Percentiles rank a stretch among this genome's conserved stretches.
Evolutionary conservation across 2,329 filamentous ascomycete species (phyloP).

Genomic region (Alternaria infectoria): DNA sequence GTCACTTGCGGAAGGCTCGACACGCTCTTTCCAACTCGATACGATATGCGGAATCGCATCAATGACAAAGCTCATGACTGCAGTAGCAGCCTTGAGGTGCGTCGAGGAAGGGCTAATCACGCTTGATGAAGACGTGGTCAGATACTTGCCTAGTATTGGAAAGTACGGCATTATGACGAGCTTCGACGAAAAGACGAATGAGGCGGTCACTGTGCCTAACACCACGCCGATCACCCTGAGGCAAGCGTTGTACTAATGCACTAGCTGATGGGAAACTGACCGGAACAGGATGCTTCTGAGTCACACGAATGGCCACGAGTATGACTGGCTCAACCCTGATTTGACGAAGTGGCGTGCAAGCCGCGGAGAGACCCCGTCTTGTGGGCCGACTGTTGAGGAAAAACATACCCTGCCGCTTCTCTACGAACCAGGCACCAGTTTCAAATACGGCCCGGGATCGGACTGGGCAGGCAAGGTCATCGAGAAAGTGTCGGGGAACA

Average conservation of each 20-base stretch:
- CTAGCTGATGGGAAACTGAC: not conserved
- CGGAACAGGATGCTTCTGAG: slow-evolving; percentile 48
- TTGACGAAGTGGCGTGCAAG: slow-evolving; percentile 45
- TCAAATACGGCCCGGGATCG: slow-evolving; percentile 59
- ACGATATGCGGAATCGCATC: slow-evolving; percentile 56
- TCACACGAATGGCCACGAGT: slow-evolving; percentile 55
- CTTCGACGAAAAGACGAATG: slow-evolving; percentile 19
- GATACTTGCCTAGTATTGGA: slow-evolving; percentile 35
- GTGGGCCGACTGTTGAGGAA: slow-evolving; percentile 58
- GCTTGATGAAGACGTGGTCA: slow-evolving; percentile 25
- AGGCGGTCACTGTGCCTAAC: slow-evolving; percentile 36
- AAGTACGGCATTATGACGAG: slow-evolving; percentile 40
- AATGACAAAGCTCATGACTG: slow-evolving; percentile 40
- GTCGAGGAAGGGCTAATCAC: slow-evolving; percentile 31
- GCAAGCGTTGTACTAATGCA: not conserved
- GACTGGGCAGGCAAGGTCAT: slow-evolving; percentile 56
- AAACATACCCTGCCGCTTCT: slow-evolving; percentile 59
- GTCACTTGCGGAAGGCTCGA: slow-evolving; percentile 4
- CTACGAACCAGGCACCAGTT: slow-evolving; percentile 66
- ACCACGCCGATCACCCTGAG: slow-evolving; percentile 52
- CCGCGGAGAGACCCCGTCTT: slow-evolving; percentile 35
- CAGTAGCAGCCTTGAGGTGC: slow-evolving; percentile 25
- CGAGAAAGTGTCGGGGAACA: slow-evolving; percentile 48
- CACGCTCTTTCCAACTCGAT: slow-evolving; percentile 10
- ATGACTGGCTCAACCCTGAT: slow-evolving; percentile 53